Evolutionary conservation across 139 green algal genomes (phyloP).

Genomic region (Pleodorina starrii): DNA sequence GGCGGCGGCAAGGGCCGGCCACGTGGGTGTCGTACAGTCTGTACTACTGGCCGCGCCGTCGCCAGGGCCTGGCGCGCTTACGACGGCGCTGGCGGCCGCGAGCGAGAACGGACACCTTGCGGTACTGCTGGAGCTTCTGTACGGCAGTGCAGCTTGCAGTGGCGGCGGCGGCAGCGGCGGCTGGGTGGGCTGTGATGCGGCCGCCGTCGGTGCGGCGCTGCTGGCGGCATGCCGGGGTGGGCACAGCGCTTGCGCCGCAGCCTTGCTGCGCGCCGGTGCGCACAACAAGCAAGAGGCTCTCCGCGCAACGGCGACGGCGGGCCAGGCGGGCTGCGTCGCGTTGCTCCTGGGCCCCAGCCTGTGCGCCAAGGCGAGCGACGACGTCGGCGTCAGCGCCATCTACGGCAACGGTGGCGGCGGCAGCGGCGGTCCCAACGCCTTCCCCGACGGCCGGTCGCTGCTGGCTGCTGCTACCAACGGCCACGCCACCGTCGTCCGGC

Average conservation of each 20-base stretch:
- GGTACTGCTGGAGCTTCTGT: constrained; percentile 9
- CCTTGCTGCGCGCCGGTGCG: not conserved
- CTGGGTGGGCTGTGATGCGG: not conserved
- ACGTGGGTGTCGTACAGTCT: not conserved
- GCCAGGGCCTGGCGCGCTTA: not conserved
- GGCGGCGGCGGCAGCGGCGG: not conserved
- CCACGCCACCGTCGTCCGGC: not conserved
- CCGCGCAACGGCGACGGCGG: not conserved
- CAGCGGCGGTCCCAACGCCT: not conserved
- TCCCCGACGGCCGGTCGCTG: constrained; percentile 2
- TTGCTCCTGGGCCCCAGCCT: not conserved
- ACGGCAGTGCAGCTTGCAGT: not conserved
- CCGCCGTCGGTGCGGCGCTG: not conserved
- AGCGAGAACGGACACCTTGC: not conserved
- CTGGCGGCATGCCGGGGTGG: not conserved
- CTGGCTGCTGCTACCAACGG: not conserved
- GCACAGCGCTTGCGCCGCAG: not conserved
- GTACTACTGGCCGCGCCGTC: not conserved
- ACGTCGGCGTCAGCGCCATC: not conserved
- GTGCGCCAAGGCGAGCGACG: not conserved
- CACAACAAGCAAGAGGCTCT: constrained; percentile 1
- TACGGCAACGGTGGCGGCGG: not conserved
- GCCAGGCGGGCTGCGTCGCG: not conserved
- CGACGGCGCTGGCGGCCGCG: not conserved
- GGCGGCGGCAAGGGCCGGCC: not conserved